Conservation (phyloP, 257 asterid species). For the Nicotiana paniculata region DNA sequence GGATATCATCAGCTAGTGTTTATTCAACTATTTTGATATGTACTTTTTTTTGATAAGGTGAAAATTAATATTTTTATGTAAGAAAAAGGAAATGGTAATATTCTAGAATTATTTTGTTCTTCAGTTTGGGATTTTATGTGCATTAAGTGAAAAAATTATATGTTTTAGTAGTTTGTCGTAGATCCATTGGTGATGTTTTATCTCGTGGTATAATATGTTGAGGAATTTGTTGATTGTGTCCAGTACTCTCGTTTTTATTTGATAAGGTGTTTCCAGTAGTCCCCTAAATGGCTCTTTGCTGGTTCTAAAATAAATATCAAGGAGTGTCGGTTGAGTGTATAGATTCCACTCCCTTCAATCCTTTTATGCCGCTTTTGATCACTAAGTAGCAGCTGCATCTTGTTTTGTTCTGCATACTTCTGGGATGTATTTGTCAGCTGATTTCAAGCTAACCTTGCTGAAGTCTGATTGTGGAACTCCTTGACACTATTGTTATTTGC, state of each 20-base stretch:
- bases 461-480: neutral
- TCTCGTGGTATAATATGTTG: neutral
- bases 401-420: neutral
- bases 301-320: neutral
- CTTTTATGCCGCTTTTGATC: neutral
- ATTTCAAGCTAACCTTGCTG: neutral
- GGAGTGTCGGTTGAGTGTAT: neutral
- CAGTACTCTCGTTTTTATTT: neutral
- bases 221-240: neutral
- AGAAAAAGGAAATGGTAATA: neutral
- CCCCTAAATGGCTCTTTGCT: constrained; percentile 4
- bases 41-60: no score
- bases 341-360: neutral
- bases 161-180: neutral
- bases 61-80: no score
- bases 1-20: no score
- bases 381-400: neutral
- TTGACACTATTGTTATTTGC: neutral
- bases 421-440: neutral
- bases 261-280: neutral
- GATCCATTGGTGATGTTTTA: neutral
- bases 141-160: neutral
- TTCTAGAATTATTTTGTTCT: neutral
- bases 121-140: constrained; percentile 5
- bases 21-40: no score